Base-by-base conservation (phyloP, 257 asterid species). In the Pogostemon cablin region DNA sequence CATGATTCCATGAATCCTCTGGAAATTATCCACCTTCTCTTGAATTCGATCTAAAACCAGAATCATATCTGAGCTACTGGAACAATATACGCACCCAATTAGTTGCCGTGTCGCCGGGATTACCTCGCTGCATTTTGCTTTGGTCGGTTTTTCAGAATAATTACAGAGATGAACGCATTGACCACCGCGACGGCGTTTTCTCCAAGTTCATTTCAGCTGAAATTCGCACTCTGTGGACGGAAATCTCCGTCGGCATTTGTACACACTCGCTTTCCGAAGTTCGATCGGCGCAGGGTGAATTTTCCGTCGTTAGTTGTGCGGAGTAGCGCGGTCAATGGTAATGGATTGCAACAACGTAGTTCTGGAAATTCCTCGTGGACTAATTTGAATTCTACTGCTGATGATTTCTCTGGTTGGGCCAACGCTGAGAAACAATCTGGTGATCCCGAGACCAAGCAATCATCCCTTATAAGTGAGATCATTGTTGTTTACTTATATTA, bases 161-260 rank as follows among this genome's bases (percentile, higher is more conserved):
- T 7, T 53, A 25, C 53, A 50, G 61, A 66, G 71, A 92, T 90
- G 98, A 81, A 84, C 81, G 79, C 90, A 62, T 67, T 88, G 74
- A 73, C 87, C 12, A 71, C 95, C 54, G 72, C 87, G 70, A 80
- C 95, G 72, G 71, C 96, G 71, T 89, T 88, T 81, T 80, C 82
- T 61, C 98, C 98, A 62, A 84, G 80, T 66, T 93, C 96, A 25
- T 86, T 77, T 74, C 99, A 93, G 91, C 98, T 93, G 78, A 91
- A 93, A 70, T 81, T 89, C 73, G 90, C 96, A 0, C 70, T 91
- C 77, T 78, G 74, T 63, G 32, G 82, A 79, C 83, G 85, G 71
- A 91, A 61, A 73, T 43, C 76, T 38, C 78, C 84, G 3, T 35
- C 71, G 49, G 39, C 79, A 15, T 69, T 80, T 54, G 74, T 74